phyloP scores from a whole-genome alignment of 2,329 filamentous ascomycete genomes.

The Rachicladosporium sp. region DNA sequence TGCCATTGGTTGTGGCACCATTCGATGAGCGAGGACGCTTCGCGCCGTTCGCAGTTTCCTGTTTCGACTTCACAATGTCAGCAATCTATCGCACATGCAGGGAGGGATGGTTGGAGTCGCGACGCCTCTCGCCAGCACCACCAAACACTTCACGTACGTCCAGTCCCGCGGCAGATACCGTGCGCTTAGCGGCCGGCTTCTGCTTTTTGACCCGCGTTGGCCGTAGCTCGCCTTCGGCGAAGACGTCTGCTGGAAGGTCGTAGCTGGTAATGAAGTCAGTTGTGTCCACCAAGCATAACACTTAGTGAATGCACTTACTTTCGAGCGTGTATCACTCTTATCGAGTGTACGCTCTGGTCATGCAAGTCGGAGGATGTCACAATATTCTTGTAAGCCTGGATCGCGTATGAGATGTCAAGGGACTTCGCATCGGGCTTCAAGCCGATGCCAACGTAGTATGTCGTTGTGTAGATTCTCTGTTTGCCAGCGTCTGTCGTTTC shows the following conservation, averaged over 20 bases:
- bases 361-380: slow-evolving; percentile 68
- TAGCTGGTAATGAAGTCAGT: slow-evolving; percentile 42
- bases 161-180: slow-evolving; percentile 30
- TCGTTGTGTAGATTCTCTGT: slow-evolving; percentile 66
- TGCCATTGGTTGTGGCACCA: no score
- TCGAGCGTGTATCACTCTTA: slow-evolving; percentile 72
- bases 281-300: background rate
- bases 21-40: no score
- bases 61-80: no score
- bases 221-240: slow-evolving; percentile 58
- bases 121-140: background rate
- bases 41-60: no score
- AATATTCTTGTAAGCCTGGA: slow-evolving; percentile 73
- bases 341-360: slow-evolving; percentile 59
- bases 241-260: slow-evolving; percentile 81
- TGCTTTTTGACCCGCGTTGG: slow-evolving; percentile 32
- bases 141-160: slow-evolving; percentile 28
- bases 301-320: slow-evolving; percentile 48
- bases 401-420: slow-evolving; percentile 68
- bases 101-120: background rate
- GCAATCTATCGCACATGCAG: background rate
- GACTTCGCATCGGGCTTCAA: slow-evolving; percentile 59
- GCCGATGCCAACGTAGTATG: slow-evolving; percentile 86
- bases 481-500: slow-evolving; percentile 29
- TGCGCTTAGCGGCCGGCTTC: slow-evolving; percentile 28